Percentiles rank a stretch among this genome's conserved stretches.
These are phyloP conservation scores for Podaxis pistillaris DNA, from an alignment of 768 basidiomycete species.

Conservation along the genomic window DNA sequence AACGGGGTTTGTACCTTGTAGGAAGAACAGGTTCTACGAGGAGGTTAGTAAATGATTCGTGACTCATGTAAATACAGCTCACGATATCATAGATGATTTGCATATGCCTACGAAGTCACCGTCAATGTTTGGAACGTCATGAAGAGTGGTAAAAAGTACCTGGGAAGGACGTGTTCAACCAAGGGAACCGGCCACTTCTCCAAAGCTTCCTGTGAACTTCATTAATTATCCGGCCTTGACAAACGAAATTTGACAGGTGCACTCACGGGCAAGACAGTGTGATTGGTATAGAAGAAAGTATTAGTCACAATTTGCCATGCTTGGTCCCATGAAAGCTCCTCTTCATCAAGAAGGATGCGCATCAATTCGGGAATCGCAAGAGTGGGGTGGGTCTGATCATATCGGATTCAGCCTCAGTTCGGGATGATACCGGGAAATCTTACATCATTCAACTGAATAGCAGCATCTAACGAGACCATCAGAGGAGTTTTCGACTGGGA, in stretches of 20 bases:
- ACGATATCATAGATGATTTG: constrained; percentile 93
- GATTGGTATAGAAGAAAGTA: constrained; percentile 96
- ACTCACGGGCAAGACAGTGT: constrained; percentile 84
- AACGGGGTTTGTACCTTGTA: constrained; percentile 52
- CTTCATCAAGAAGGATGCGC: constrained; percentile 90
- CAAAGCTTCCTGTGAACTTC: constrained; percentile 59
- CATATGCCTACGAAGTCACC: constrained; percentile 54
- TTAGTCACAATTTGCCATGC: constrained; percentile 91
- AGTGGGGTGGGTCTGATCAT: constrained; percentile 87
- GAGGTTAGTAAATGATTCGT: constrained; percentile 7
- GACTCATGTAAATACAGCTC: constrained; percentile 26
- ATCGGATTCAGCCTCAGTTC: neutral
- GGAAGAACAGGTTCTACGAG: constrained; percentile 59
- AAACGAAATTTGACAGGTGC: neutral
- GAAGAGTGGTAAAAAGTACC: constrained; percentile 33
- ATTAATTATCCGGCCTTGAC: neutral
- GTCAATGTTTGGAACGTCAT: neutral
- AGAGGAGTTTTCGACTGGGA: neutral
- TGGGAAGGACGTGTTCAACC: constrained; percentile 80
- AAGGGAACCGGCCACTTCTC: constrained; percentile 94
- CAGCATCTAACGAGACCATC: constrained; percentile 54
- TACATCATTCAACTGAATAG: constrained; percentile 95
- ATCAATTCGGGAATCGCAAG: constrained; percentile 94
- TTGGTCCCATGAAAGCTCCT: constrained; percentile 76
- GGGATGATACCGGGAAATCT: constrained; percentile 19